Base-by-base conservation (phyloP, 306 rosid genomes). In the Fragaria nilgerrensis region DNA sequence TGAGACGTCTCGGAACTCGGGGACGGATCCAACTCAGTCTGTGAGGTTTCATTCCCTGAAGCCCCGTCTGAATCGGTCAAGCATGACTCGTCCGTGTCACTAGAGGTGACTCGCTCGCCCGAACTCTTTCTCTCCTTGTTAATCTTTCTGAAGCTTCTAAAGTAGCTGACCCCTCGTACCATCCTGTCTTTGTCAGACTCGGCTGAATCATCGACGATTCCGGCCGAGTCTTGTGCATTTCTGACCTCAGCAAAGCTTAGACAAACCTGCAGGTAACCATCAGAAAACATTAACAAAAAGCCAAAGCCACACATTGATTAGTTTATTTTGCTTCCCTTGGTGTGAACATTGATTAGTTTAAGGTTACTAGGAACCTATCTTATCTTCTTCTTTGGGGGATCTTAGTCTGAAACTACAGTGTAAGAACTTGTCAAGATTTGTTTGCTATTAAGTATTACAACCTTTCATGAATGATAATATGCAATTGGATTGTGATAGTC, bases 31-130 rank as follows among this genome's bases (percentile, higher is more conserved):
- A 29, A 75, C 78, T 58, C 81, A 9, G 23, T 9, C 22, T 53
- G 63, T 43, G 71, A 78, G 72, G 70, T 36, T 45, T 63, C 78
- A 9, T 19, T 75, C 59, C 47, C 32, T 10, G 76, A 39, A 0
- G 69, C 85, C 9, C 83, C 86, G 17, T 84, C 88, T 11, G 89
- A 80, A 76, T 88, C 88, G 73, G 82, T 79, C 39, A 72, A 63
- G 9, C 75, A 56, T 0, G 84, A 87, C 8, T 83, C 73, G 79
- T 82, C 81, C 22, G 87, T 81, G 5, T 85, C 88, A 41, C 76
- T 48, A 15, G 65, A 72, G 39, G 77, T 70, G 56, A 2, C 13
- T 45, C 61, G 70, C 32, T 62, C 73, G 1, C 4, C 25, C 29
- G 39, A 47, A 76, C 76, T 68, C 53, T 75, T 50, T 32, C 63